Conservation (phyloP, 805 yeast genomes). For the Candida chauliodis region DNA sequence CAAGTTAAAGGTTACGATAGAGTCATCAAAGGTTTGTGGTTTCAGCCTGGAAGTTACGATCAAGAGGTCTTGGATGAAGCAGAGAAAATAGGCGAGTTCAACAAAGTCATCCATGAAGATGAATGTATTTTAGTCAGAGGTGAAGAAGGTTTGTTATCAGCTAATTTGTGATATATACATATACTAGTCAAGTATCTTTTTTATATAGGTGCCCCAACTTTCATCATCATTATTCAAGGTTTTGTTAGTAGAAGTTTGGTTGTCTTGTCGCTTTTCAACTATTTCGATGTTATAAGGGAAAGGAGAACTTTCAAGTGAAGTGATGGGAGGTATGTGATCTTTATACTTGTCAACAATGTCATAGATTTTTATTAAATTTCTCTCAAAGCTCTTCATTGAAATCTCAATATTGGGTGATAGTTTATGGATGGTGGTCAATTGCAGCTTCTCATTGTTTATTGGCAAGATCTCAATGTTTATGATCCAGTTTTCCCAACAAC, state of each 20-base stretch:
- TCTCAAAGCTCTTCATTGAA: constrained; percentile 36
- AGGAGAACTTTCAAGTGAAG: constrained; percentile 62
- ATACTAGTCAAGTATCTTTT: constrained; percentile 34
- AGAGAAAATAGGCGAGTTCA: constrained; percentile 28
- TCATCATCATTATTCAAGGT: constrained; percentile 21
- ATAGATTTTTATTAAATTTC: constrained; percentile 44
- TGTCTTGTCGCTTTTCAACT: constrained; percentile 11
- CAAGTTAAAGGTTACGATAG: constrained; percentile 37
- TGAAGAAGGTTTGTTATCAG: constrained; percentile 42
- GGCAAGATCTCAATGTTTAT: constrained; percentile 48
- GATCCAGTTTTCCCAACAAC: constrained; percentile 68
- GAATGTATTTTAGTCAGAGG: constrained; percentile 75
- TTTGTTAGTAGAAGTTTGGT: background rate
- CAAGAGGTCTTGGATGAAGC: constrained; percentile 43
- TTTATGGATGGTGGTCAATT: background rate
- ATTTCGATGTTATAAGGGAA: constrained; percentile 47
- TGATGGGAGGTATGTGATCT: constrained; percentile 71
- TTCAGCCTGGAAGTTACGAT: constrained; percentile 79
- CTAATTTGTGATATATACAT: constrained; percentile 27
- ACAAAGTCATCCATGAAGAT: constrained; percentile 42
- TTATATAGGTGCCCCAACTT: constrained; percentile 42
- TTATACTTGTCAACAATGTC: constrained; percentile 53
- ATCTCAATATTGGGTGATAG: constrained; percentile 12
- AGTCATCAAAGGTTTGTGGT: constrained; percentile 63
- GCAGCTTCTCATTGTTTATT: constrained; percentile 11